Percentiles rank a stretch among this genome's conserved stretches.
Evolutionary conservation across 106 monocot species (phyloP).

Genomic region (Phalaenopsis aphrodite): DNA sequence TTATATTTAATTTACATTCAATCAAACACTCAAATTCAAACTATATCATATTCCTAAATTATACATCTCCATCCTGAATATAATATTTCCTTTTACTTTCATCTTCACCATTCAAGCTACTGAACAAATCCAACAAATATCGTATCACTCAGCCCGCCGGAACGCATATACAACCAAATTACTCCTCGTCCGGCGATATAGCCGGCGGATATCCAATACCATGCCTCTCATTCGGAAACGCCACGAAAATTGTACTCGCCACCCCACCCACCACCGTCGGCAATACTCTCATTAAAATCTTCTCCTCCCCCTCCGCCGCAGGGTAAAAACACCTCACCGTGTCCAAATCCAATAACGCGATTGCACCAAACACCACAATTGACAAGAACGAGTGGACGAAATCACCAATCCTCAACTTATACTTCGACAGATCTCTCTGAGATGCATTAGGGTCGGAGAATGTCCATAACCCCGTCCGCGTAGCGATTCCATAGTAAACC

Average conservation of each 20-base stretch:
- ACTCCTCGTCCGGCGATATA: neutral
- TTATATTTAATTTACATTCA: too few relatives aligned
- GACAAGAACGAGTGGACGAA: slow-evolving; percentile 54
- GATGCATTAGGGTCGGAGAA: slow-evolving; percentile 29
- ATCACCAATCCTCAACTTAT: slow-evolving; percentile 50
- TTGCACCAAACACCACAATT: slow-evolving; percentile 45
- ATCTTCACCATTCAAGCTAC: too few relatives aligned
- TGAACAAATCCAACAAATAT: too few relatives aligned
- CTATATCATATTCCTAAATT: too few relatives aligned
- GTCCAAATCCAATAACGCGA: slow-evolving; percentile 41
- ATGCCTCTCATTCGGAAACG: slow-evolving; percentile 59
- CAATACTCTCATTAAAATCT: slow-evolving; percentile 40
- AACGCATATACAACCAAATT: neutral
- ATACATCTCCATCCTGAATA: too few relatives aligned
- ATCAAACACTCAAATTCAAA: too few relatives aligned
- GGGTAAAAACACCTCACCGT: slow-evolving; percentile 64
- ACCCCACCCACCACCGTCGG: slow-evolving; percentile 50
- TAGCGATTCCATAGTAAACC: slow-evolving; percentile 54
- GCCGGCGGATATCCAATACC: slow-evolving; percentile 57
- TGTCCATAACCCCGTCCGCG: slow-evolving; percentile 27
- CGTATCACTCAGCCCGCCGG: too few relatives aligned
- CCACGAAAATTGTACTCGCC: slow-evolving; percentile 34
- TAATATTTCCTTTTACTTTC: too few relatives aligned
- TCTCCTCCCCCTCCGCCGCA: slow-evolving; percentile 18
- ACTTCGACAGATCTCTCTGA: slow-evolving; percentile 20